Base-by-base conservation (phyloP, 2,329 filamentous ascomycete genomes). In the Claviceps africana region DNA sequence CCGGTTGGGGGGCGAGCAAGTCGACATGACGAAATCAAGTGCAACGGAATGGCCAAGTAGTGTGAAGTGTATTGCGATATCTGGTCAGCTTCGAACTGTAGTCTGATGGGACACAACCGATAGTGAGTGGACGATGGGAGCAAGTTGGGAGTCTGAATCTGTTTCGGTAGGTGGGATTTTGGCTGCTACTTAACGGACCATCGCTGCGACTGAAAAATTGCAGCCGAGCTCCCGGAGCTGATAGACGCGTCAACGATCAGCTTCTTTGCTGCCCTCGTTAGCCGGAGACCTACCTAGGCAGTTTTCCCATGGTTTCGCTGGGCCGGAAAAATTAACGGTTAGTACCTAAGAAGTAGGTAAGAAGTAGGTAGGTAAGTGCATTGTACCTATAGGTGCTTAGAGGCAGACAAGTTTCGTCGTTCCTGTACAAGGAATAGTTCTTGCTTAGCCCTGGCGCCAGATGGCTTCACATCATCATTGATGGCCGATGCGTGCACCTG, bases 1-100 rank as follows among this genome's bases (percentile, higher is more conserved):
- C 4, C 54, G 56, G 17, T 54, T 52, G 19, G 52, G 51, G 35
- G 59, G 58, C 50, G 56, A 57, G 21, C 58, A 54, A 39, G 51
- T 35, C 11, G 28, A 40, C 50, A 52, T 52, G 50, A 9, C 30
- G 25, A 31, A 2, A 33, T 13, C 25, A 7, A 31, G 4, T 46
- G 42, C 42, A 15, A 46, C 15, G 37, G n/a, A n/a, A 21, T 6
- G 37, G 25, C 25, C 25, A 25, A 25, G 37, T 43, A 13, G n/a
- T 42, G 19, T 42, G 8, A 21, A 42, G 19, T 21, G 19, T 3
- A 21, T 15, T 21, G 19, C n/a, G 4, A 42, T 42, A 11, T 21
- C 6, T 19, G n/a, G 19, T 11, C 39, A n/a, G 10, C 10, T 11
- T 21, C 9, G 39, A 42, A 9, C 39, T 37, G 35, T 15, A 37